Evolutionary conservation across 768 basidiomycete genomes (phyloP), one percentile per base, ranked within the genome.

Genomic region (Pholiota molesta): DNA sequence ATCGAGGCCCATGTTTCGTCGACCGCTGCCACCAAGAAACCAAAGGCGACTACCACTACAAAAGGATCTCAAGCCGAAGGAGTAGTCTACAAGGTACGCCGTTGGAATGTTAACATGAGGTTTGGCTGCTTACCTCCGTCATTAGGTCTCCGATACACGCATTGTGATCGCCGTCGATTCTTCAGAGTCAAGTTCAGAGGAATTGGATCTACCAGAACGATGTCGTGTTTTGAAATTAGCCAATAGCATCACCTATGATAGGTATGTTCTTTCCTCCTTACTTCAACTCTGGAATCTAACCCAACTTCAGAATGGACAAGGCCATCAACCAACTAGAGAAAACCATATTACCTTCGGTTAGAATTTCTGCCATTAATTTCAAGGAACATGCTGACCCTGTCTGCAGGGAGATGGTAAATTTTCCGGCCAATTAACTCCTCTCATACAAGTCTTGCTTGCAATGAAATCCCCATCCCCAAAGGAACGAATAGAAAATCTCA

Each of bases 241-340:
- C 13, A 98, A 98, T 67, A 94, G 89, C 58, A 87, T 93, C 16
- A 99, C 96, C 0, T 95, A 92, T 71, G 94, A 95, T 68, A 83
- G 95, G 92, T 86, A 71, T 45, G 63, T 33, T 29, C 39, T 28
- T 29, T 33, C 14, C 2, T 45, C 17, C 21, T 51, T 4, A 16
- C 0, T 26, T 33, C 10, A 26, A 29, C 19, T 11, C 31, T 17
- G 13, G 51, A 21, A 57, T 61, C 40, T 59, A 47, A 35, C 31
- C 35, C 35, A 31, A 37, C 19, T 52, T 10, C 59, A 94, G 95
- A 65, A 97, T 98, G 95, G 92, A 94, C 60, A 88, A 88, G 63
- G 89, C 92, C 0, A 81, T 96, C 8, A 83, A 88, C 63, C 81
- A 83, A 57, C 74, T 95, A 26, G 85, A 91, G 70, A 75, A 62